Evolutionary conservation across 2,329 filamentous ascomycete genomes (phyloP).

Genomic region (Ophioceras dolichostomum): DNA sequence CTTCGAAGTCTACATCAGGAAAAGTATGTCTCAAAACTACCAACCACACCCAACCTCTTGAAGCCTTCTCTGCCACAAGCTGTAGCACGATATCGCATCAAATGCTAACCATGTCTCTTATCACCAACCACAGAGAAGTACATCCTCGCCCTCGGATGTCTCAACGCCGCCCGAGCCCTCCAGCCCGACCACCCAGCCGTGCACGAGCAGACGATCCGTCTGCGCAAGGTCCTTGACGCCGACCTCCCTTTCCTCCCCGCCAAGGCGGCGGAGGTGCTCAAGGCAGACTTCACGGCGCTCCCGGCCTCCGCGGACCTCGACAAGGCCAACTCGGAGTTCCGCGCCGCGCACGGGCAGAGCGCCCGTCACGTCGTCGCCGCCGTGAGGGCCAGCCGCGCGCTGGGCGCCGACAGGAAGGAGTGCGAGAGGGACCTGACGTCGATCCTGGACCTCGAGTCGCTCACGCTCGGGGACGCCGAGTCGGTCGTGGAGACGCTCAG

Average conservation of each 20-base stretch:
- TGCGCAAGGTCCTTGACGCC: conserved; percentile 50
- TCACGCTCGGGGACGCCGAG: conserved; percentile 34
- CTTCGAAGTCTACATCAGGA: conserved; percentile 79
- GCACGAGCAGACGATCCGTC: conserved; percentile 61
- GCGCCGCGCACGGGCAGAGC: conserved; percentile 49
- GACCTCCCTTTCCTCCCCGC: conserved; percentile 45
- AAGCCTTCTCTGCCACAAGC: neutral
- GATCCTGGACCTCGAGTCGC: conserved; percentile 5
- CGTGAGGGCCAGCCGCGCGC: conserved; percentile 31
- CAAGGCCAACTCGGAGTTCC: conserved; percentile 55
- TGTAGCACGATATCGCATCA: too few relatives aligned
- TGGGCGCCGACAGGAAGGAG: conserved; percentile 34
- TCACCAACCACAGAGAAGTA: conserved; percentile 55
- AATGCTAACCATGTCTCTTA: neutral
- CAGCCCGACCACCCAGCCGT: conserved; percentile 58
- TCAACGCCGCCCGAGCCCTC: conserved; percentile 60
- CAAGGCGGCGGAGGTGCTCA: conserved; percentile 57
- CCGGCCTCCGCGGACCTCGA: conserved; percentile 45
- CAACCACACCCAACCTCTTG: neutral
- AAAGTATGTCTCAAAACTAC: conserved; percentile 45
- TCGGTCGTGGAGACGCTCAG: conserved; percentile 27
- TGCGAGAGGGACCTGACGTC: conserved; percentile 29
- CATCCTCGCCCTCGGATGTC: conserved; percentile 73
- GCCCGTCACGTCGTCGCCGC: conserved; percentile 50
- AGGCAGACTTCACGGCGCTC: conserved; percentile 51